Evolutionary conservation across 805 yeast genomes (phyloP), one percentile per base, ranked within the genome.

Genomic region (Hanseniaspora occidentalis): DNA sequence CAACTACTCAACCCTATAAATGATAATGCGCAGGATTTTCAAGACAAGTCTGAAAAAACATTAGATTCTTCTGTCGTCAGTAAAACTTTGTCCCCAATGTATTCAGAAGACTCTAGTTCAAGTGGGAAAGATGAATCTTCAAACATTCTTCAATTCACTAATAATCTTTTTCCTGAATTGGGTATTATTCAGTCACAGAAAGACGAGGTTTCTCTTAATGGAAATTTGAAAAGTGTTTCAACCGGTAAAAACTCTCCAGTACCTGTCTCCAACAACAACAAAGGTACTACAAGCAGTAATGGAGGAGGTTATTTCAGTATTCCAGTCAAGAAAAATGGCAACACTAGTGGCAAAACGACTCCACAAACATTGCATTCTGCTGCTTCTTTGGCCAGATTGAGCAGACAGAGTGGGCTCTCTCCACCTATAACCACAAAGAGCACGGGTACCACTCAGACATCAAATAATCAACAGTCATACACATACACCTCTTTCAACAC

Each of bases 241-340:
- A 14, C 26, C 10, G 24, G 26, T 22, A 41, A 19, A 20, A 38
- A 16, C 10, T 23, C 36, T 14, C 29, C 44, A 11, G n/a, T 43
- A 44, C 26, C 52, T 58, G 1, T 57, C 11, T 44, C 48, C 17
- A 51, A 60, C 42, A 39, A 45, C 36, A 42, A 43, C n/a, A 10
- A 9, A 24, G 4, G 24, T 18, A 5, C 22, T 26, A 23, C 59
- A 10, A 55, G 47, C 3, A 49, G 48, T 4, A 56, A 60, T 35
- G 49, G 47, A 16, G 61, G 61, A 22, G 64, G 62, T 2, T 60
- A 60, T 37, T 60, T 60, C 45, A 60, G 60, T 2, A 48, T 60
- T 13, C 65, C 65, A 4, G 44, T 60, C 2, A 42, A 43, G 5
- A 47, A 39, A 19, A 44, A 45, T 18, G 35, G 37, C 6, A 35